Base-by-base conservation (phyloP, 2,329 filamentous ascomycete species). In the Neofusicoccum sp. region DNA sequence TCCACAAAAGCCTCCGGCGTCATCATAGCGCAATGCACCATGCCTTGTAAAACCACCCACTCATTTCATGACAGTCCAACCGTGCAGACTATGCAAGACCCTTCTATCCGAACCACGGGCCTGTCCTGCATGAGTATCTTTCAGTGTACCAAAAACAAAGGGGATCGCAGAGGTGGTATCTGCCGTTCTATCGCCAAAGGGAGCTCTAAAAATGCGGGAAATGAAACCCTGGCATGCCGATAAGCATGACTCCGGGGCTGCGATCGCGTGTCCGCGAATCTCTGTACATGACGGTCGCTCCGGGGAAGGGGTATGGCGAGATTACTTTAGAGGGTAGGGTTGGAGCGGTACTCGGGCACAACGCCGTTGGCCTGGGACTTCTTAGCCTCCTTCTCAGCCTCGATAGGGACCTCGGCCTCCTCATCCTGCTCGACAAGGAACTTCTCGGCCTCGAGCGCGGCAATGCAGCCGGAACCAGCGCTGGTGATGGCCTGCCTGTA, bases 401-500 rank as follows among this genome's bases (percentile, higher is more conserved):
- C 78, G 37, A 80, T 74, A 64, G 80, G 77, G 59, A 80, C 79
- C 49, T 77, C 74, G 11, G 82, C 71, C 54, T 76, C 80, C 52
- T 84, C 84, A 71, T 94, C 91, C 54, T 84, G 79, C 73, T 97
- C 94, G 5, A 91, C 84, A 61, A 99, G 82, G 82, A 86, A 97
- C 78, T 97, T 96, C 80, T 99, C 95, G 8, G 94, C 94, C 74
- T 99, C 95, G 61, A 99, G 86, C 9, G 94, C 95, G 60, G 95
- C 95, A 82, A 97, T 89, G 79, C 95, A 99, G 67, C 95, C 95
- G 65, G 93, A 93, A 65, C 93, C 92, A 71, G 95, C 95, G 80
- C 93, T 97, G 67, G 95, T 99, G 69, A 99, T 96, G 50, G 95
- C 95, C 82, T 99, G 95, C 76, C 95, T 87, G 79, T 99, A 99